Conservation (phyloP, 2,329 filamentous ascomycete genomes). For the Herpotrichia juniperi region DNA sequence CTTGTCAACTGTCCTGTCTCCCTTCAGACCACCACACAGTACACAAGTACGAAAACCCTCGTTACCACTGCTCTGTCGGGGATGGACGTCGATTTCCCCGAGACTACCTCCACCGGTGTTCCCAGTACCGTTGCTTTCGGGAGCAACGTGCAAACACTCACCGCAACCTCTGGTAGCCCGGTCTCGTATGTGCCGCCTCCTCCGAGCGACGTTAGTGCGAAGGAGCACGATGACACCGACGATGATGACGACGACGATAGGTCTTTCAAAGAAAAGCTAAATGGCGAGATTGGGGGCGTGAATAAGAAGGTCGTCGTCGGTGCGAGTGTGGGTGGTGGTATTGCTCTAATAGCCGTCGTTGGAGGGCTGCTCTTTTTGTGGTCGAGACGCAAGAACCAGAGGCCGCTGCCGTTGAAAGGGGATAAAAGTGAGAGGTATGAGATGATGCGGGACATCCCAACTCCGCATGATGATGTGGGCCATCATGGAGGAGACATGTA, state of each 20-base stretch:
- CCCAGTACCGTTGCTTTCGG: constrained; percentile 52
- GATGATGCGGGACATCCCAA: neutral
- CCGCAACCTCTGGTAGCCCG: constrained; percentile 53
- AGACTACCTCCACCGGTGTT: constrained; percentile 38
- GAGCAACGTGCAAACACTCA: constrained; percentile 42
- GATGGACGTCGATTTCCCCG: constrained; percentile 48
- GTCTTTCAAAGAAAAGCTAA: constrained; percentile 12
- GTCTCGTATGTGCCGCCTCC: constrained; percentile 51
- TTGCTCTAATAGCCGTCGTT: constrained; percentile 45
- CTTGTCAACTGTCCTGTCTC: constrained; percentile 59
- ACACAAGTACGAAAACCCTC: constrained; percentile 47
- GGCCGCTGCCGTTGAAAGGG: neutral
- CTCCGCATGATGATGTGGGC: neutral
- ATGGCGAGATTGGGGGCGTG: constrained; percentile 40
- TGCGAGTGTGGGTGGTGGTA: constrained; percentile 54
- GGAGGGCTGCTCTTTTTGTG: constrained; percentile 8
- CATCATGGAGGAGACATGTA: neutral
- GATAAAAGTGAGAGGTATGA: neutral
- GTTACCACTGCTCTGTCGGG: constrained; percentile 44
- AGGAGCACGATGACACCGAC: neutral
- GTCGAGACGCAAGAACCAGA: neutral
- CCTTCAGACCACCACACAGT: constrained; percentile 52
- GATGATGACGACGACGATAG: neutral
- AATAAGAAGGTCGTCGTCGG: constrained; percentile 57
- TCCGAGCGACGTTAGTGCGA: constrained; percentile 15